Percentiles rank a stretch among this genome's conserved stretches.
These are phyloP conservation scores for Cylindrotheca closterium DNA, from an alignment of 108 stramenopile species.

Conservation along the genomic window DNA sequence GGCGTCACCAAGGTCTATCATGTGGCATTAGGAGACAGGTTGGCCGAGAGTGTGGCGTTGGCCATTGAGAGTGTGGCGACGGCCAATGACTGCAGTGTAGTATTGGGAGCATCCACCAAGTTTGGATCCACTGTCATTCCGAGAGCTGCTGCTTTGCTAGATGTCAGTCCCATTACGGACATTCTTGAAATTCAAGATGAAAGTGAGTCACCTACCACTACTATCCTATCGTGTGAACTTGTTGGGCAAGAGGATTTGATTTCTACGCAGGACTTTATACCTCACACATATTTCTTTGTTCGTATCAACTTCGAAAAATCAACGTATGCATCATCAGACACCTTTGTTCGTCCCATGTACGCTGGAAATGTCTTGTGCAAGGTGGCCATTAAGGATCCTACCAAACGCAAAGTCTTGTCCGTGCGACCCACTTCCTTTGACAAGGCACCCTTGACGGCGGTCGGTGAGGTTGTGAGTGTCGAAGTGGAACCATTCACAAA, in stretches of 20 bases:
- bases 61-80: constrained; percentile 51
- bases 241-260: no score
- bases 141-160: constrained; percentile 92
- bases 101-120: constrained; percentile 84
- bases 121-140: constrained; percentile 92
- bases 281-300: neutral
- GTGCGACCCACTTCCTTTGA: constrained; percentile 96
- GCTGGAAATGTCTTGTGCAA: constrained; percentile 99
- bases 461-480: constrained; percentile 59
- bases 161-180: constrained; percentile 91
- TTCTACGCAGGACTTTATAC: no score
- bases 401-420: constrained; percentile 76
- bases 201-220: constrained; percentile 48
- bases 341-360: constrained; percentile 97
- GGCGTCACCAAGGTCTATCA: constrained; percentile 66
- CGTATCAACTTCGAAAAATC: constrained; percentile 1
- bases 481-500: constrained; percentile 50
- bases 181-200: constrained; percentile 84
- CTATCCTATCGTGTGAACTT: neutral
- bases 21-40: constrained; percentile 23
- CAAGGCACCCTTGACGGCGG: constrained; percentile 80
- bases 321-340: constrained; percentile 39
- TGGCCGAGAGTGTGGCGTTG: constrained; percentile 69
- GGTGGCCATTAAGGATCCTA: constrained; percentile 70
- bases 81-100: constrained; percentile 52